Percentiles rank a stretch among this genome's conserved stretches.
Conservation (phyloP, 768 basidiomycete genomes). For the Suillus subalutaceus region DNA sequence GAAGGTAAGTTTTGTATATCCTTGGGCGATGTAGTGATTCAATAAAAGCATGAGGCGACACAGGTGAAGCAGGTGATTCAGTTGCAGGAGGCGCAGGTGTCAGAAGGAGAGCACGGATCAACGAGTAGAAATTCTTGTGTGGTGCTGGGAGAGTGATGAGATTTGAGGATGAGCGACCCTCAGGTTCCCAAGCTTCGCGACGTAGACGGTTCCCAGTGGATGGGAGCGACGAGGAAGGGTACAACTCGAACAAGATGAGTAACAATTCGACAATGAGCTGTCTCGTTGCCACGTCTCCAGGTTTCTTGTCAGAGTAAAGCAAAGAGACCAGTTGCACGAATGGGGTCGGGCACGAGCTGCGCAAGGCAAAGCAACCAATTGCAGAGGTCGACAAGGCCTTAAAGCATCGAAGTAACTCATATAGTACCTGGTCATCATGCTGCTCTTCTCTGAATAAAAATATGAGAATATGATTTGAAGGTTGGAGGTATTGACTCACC, state of each 20-base stretch:
- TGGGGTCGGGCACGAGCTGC: constrained; percentile 87
- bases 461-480: constrained; percentile 14
- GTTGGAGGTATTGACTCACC: constrained; percentile 52
- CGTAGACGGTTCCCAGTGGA: constrained; percentile 42
- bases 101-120: constrained; percentile 76
- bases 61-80: constrained; percentile 60
- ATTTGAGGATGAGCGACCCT: constrained; percentile 45
- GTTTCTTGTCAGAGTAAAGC: constrained; percentile 97
- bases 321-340: constrained; percentile 82
- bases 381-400: constrained; percentile 91
- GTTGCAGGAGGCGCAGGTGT: constrained; percentile 68
- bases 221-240: constrained; percentile 71
- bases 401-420: constrained; percentile 91
- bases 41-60: constrained; percentile 83
- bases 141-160: constrained; percentile 71
- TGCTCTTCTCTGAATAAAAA: constrained; percentile 82
- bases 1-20: constrained; percentile 80
- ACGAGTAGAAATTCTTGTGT: constrained; percentile 71
- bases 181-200: constrained; percentile 63
- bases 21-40: constrained; percentile 67
- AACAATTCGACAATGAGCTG: constrained; percentile 91
- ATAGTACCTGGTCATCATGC: constrained; percentile 92
- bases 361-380: constrained; percentile 87
- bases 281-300: constrained; percentile 88
- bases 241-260: constrained; percentile 86